Base-by-base conservation (phyloP, 2,329 filamentous ascomycete genomes). In the Sclerotiophoma versabilis region DNA sequence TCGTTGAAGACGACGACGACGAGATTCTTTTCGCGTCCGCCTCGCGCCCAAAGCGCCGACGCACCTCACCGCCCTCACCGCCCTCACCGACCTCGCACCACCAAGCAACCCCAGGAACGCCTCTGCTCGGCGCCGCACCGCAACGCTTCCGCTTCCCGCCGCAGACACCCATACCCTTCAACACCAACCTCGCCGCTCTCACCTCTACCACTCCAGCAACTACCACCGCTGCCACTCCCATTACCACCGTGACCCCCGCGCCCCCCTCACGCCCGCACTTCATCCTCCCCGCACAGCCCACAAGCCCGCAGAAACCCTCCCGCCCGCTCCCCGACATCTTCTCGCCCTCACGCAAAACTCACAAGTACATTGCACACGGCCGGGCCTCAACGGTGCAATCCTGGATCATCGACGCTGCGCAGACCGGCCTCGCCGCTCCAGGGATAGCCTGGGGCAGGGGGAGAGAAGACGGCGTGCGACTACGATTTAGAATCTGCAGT, bases 321-420 rank as follows among this genome's bases (percentile, higher is more conserved):
- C 69, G 5, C 4, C 80, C 80, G 0, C 69, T 82, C 0, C 81
- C 82, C 0, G 79, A 83, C 33, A 75, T 79, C 32, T 85, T 85
- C 66, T 84, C 82, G 0, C 83, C 83, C 1, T 79, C 80, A 39
- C 75, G 81, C 22, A 78, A 77, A 54, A 77, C 76, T 0, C 76
- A 81, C 57, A 80, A 80, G 60, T 84, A 81, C 57, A 38, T 82
- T 0, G 69, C 77, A 1, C 75, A 77, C 3, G 83, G 82, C 1
- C 69, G 83, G 48, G 83, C 83, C 3, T 74, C 77, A 1, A 79
- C 76, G 41, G 65, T 83, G 25, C 76, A 81, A 42, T 71, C 75
- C 14, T 84, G 81, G 81, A 71, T 85, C 11, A 68, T 84, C 14
- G 80, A 82, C 30, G 59, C 68, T 3, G 71, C 71, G 4, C 25